A percentile compares a stretch with the other conserved stretches of the same genome.
Evolutionary conservation across 139 green algal genomes (phyloP).

Genomic region (Deuterostichococcus epilithicus): DNA sequence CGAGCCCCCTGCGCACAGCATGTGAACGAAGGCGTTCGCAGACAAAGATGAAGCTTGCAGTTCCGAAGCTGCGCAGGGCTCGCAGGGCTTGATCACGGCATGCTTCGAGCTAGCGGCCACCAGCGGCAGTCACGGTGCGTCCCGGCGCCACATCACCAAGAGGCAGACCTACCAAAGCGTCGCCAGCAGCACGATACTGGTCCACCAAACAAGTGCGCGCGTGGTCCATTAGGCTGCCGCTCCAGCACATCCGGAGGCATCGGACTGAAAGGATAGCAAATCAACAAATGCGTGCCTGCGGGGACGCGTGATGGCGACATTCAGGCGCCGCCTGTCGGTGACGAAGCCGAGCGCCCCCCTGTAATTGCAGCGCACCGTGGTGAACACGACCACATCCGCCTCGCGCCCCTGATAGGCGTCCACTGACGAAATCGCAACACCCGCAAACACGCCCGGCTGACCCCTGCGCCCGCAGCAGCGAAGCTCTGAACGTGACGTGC

Average conservation of each 20-base stretch:
- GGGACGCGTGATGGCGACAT: conserved; percentile 87
- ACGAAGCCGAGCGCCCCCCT: conserved; percentile 76
- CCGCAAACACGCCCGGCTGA: neutral
- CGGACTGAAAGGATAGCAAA: neutral
- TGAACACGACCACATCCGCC: conserved; percentile 88
- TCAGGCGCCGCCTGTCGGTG: conserved; percentile 75
- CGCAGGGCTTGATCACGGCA: no score
- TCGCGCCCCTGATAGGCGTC: conserved; percentile 80
- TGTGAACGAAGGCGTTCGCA: neutral
- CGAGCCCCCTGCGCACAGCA: conserved; percentile 41
- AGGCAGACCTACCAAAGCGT: no score
- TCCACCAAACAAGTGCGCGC: conserved; percentile 6
- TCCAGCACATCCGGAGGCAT: neutral
- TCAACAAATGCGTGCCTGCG: conserved; percentile 21
- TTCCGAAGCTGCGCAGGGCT: no score
- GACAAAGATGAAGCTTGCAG: neutral
- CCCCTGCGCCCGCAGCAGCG: conserved; percentile 1
- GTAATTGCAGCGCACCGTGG: conserved; percentile 76
- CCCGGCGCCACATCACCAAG: no score
- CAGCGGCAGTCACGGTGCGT: no score
- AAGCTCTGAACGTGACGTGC: no score
- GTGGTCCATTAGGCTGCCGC: neutral
- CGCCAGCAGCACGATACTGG: no score
- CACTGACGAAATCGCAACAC: conserved; percentile 45
- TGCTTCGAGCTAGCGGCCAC: no score